Percentiles rank a stretch among this genome's conserved stretches.
Evolutionary conservation across 2,329 filamentous ascomycete genomes (phyloP).

Genomic region (Xylaria sp.): DNA sequence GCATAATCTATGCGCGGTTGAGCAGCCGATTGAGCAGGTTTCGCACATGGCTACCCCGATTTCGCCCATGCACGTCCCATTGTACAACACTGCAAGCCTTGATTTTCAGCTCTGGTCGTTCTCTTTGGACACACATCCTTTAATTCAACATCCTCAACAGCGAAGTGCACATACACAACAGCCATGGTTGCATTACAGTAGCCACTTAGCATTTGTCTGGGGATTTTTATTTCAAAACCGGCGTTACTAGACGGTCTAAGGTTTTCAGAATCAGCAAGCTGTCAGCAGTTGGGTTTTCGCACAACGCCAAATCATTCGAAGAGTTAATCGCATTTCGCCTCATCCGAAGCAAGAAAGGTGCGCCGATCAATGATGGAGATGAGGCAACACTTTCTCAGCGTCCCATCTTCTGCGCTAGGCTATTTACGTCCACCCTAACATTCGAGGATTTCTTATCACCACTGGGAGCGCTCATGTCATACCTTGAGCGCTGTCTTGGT

Average conservation of each 20-base stretch:
- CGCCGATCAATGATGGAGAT: background rate
- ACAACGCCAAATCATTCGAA: slow-evolving; percentile 3
- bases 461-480: background rate
- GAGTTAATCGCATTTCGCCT: slow-evolving; percentile 2
- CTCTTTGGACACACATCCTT: slow-evolving; percentile 46
- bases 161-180: slow-evolving; percentile 30
- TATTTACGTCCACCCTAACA: background rate
- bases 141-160: slow-evolving; percentile 46
- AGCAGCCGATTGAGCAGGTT: slow-evolving; percentile 25
- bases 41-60: slow-evolving; percentile 39
- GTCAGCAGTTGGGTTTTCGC: slow-evolving; percentile 8
- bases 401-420: background rate
- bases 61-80: slow-evolving; percentile 40
- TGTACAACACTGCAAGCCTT: slow-evolving; percentile 49
- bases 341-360: slow-evolving; percentile 1
- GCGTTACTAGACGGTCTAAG: slow-evolving; percentile 42
- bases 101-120: slow-evolving; percentile 38
- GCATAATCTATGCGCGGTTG: slow-evolving; percentile 2
- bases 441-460: background rate
- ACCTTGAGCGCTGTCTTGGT: background rate
- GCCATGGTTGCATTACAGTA: slow-evolving; percentile 26
- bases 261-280: slow-evolving; percentile 22
- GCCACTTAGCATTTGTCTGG: slow-evolving; percentile 11
- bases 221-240: slow-evolving; percentile 35
- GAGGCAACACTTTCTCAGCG: background rate